These are phyloP conservation scores for Setaria viridis DNA, from an alignment of 202 grass and related monocot species.

Conservation along the genomic window DNA sequence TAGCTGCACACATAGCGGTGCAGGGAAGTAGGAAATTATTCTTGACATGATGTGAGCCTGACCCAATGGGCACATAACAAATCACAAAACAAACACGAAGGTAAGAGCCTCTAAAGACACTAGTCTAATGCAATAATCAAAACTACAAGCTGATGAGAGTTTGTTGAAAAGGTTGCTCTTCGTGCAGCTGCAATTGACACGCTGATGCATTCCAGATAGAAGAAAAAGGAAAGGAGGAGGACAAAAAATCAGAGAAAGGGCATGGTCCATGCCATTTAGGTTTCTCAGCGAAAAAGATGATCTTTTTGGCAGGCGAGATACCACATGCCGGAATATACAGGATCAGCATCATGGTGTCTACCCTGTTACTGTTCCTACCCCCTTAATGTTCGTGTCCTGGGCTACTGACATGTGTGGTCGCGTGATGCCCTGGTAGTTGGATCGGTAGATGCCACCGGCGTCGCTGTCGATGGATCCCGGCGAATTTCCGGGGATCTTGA, in stretches of 20 bases:
- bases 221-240: no score
- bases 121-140: no score
- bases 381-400: conserved; percentile 3
- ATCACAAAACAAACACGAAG: not conserved
- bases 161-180: conserved; percentile 21
- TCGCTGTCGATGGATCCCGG: conserved; percentile 37
- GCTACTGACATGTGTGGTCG: conserved; percentile 5
- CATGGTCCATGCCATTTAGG: not conserved
- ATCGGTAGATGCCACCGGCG: conserved; percentile 1
- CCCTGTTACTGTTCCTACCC: conserved; percentile 6
- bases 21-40: no score
- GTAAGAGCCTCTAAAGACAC: not conserved
- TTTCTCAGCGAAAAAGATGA: not conserved
- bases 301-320: conserved; percentile 15
- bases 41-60: not conserved
- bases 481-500: conserved; percentile 39
- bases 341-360: conserved; percentile 43
- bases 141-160: not conserved
- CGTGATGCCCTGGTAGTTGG: not conserved
- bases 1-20: not conserved
- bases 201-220: not conserved
- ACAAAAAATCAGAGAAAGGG: not conserved
- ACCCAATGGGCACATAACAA: not conserved
- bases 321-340: conserved; percentile 48
- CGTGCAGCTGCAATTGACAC: not conserved